Conservation (phyloP, 192 early-diverging fungal species). For the Rhizophagus prolifer region DNA sequence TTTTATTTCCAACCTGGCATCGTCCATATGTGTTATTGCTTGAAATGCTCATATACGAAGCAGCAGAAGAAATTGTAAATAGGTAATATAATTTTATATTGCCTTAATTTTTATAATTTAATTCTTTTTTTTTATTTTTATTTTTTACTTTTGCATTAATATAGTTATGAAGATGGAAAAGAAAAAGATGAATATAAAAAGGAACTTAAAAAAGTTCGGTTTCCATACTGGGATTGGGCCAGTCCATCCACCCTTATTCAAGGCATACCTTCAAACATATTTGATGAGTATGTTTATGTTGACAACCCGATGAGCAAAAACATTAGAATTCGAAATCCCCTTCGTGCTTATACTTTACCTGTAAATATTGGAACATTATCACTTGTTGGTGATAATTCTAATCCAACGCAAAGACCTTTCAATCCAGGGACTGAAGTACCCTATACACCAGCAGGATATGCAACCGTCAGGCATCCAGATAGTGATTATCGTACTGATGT, state of each 20-base stretch:
- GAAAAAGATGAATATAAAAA: slow-evolving; percentile 23
- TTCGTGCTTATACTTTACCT: slow-evolving; percentile 17
- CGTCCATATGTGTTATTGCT: slow-evolving; percentile 24
- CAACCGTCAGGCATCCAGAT: slow-evolving; percentile 4
- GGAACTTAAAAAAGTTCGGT: slow-evolving; percentile 13
- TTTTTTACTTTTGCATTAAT: not conserved
- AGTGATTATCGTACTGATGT: not conserved
- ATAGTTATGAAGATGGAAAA: not conserved
- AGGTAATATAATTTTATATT: too few species aligned
- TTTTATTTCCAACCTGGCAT: not conserved
- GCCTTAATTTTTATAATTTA: too few species aligned
- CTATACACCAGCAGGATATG: slow-evolving; percentile 17
- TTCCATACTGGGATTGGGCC: slow-evolving; percentile 27
- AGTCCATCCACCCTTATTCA: slow-evolving; percentile 2
- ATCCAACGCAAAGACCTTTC: slow-evolving; percentile 23
- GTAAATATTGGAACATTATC: not conserved
- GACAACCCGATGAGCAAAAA: too few species aligned
- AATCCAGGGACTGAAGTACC: not conserved
- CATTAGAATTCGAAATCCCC: slow-evolving; percentile 22
- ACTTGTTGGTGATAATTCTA: slow-evolving; percentile 22
- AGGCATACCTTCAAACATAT: slow-evolving; percentile 12
- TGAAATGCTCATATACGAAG: slow-evolving; percentile 6
- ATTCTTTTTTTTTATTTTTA: not conserved
- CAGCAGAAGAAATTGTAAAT: not conserved
- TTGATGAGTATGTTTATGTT: too few species aligned